Base-by-base conservation (phyloP, 306 rosid species). In the Canavalia ensiformis region DNA sequence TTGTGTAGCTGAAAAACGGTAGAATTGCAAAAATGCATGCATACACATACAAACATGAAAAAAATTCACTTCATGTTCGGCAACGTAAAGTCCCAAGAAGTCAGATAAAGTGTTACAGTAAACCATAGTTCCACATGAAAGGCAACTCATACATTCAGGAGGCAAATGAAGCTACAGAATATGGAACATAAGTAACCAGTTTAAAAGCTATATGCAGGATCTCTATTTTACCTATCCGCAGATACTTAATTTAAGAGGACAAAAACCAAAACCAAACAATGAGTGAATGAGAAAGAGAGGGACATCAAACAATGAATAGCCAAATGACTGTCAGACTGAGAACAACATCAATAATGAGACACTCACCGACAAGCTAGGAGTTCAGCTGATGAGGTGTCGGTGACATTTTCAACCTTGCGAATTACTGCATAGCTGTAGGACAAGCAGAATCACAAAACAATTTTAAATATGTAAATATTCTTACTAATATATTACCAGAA, bases 291-390 rank as follows among this genome's bases (percentile, higher is more conserved):
- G 71, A 4, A 44, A 47, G 46, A 30, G 29, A 10, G 34, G 60
- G 76, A 37, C 47, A 30, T 55, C 29, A 37, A 72, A 45, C 29
- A 45, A 68, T n/a, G 18, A 30, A 45, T 42, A 50, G 7, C 33
- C 50, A 74, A 18, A 33, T 49, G 74, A 68, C 42, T 31, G 30
- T 35, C 34, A 35, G 18, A 47, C 49, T 33, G 33, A 78, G 12
- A 76, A 31, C 11, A 55, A 49, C 4, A 34, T 45, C 64, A 83
- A 39, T 57, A 63, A 62, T 51, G 31, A 50, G 69, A 69, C 76
- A 85, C 97, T 87, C 60, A 94, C 98, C 97, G 86, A 84, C 92
- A 93, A 59, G 90, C 87, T 75, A 89, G 85, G 69, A 84, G 82
- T 82, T 89, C 94, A 76, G 95, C 83, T 52, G 89, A 82, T 33